A percentile compares a stretch with the other conserved stretches of the same genome.
Evolutionary conservation across 1,284 basidiomycete species (phyloP).

Genomic region (Heliocybe sulcata): DNA sequence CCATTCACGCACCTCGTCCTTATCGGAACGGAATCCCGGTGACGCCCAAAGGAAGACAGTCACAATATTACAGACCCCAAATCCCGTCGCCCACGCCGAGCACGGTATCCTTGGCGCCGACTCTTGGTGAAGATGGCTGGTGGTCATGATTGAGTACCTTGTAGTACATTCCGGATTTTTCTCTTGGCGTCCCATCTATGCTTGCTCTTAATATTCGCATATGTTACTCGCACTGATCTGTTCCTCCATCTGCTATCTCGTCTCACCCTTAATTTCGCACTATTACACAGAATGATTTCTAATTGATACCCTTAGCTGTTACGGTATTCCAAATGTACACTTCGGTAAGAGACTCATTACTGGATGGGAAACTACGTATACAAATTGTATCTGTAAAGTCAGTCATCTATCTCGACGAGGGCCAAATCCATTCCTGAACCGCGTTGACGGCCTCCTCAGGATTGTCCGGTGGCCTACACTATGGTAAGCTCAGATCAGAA

Average conservation of each 20-base stretch:
- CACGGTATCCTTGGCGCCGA: conserved; percentile 61
- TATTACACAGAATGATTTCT: conserved; percentile 1
- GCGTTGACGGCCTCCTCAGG: conserved; percentile 51
- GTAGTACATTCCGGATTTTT: conserved; percentile 10
- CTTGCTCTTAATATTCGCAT: conserved; percentile 14
- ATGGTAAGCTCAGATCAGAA: neutral
- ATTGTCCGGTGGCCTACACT: conserved; percentile 60
- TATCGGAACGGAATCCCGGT: conserved; percentile 3
- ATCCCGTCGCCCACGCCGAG: conserved; percentile 69
- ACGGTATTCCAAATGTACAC: conserved; percentile 22
- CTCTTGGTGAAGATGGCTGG: conserved; percentile 70
- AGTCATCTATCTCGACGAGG: conserved; percentile 10
- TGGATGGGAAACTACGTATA: conserved; percentile 2
- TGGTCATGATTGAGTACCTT: conserved; percentile 36
- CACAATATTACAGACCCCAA: conserved; percentile 20
- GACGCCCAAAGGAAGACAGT: neutral
- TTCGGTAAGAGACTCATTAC: conserved; percentile 20
- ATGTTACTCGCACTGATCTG: conserved; percentile 21
- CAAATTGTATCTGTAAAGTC: neutral
- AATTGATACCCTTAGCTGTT: conserved; percentile 3
- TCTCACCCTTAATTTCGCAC: neutral
- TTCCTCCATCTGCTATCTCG: conserved; percentile 11
- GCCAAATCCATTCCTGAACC: conserved; percentile 61
- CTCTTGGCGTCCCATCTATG: conserved; percentile 8
- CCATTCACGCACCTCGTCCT: conserved; percentile 59